Base-by-base conservation (phyloP, 129 eudicot species). In the Silybum marianum region DNA sequence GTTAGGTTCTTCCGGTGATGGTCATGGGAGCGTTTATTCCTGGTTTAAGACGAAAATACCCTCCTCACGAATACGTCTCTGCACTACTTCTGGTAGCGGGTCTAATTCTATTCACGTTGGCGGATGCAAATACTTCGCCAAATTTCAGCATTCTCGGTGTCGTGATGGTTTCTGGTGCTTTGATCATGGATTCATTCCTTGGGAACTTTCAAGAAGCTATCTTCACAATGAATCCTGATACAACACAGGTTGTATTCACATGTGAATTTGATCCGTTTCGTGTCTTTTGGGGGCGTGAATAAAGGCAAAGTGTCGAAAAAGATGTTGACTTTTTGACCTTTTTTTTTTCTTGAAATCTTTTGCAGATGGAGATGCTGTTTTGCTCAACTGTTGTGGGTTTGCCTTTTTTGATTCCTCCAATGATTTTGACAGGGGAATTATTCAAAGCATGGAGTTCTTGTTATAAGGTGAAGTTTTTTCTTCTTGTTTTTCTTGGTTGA, bases 201-300 rank as follows among this genome's bases (percentile, higher is more conserved):
- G 98, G 98, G 14, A 95, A 92, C 73, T 85, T 92, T 71, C 98
- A 95, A 89, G 98, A 95, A 84, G 98, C 97, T 44, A 95, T 95
- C 78, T 95, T 95, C 72, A 90, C 93, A 68, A 77, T 92, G 88
- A 95, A 92, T 78, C 94, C 98, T 13, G 90, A 90, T 60, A 95
- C 98, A 58, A 95, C 98, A 1, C 97, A 95, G 97, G 97, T 92
- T 58, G 9, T 24, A 74, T 25, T 69, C 80, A 78, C 23, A 58
- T 13, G n/a, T 76, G 81, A 13, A 48, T 11, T 68, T 72, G 60
- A 40, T 60, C 30, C 9, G 69, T 65, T 73, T 18, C 72, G 25
- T 28, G 58, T 21, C 24, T 51, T 48, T 8, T 13, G 21, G 46
- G 46, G 32, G 46, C 71, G 58, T 32, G 74, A 63, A 74, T 14